Evolutionary conservation across 2,329 filamentous ascomycete genomes (phyloP), one percentile per base, ranked within the genome.

Genomic region (Sarocladium strictum): DNA sequence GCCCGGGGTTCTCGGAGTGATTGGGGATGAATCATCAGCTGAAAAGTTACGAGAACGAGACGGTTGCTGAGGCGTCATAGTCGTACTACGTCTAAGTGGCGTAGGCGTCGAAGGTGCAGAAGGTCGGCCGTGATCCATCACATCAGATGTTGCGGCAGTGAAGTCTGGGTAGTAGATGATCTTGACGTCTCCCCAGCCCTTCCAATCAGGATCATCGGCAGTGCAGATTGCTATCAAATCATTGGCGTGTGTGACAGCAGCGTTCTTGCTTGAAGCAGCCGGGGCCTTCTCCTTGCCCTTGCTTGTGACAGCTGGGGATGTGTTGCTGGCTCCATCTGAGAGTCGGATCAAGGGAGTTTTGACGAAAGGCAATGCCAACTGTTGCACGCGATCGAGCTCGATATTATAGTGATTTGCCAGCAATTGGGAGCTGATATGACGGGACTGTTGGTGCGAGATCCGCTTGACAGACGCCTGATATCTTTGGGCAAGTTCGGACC

Each of bases 401-500:
- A 88, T 86, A 62, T 87, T 85, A 70, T 88, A 99, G 70, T 99
- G 94, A 58, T 91, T 92, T 23, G 85, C 82, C 52, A 97, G 76
- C 50, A 97, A 74, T 27, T 85, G 84, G 38, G 83, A 81, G 65
- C 89, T 88, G 43, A 92, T 78, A 61, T 85, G 78, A 49, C 82
- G 81, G 24, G 78, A 80, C 29, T 38, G 32, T 14, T 84, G 77
- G 56, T 81, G 82, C n/a, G 79, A 76, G 53, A 87, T 77, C 24
- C 90, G 85, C 70, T 92, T 90, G 58, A 94, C 86, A 17, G 91
- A 91, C 10, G 89, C 90, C 69, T 96, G 88, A 62, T 97, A 99
- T 62, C 94, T 84, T 71, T 97, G 90, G 12, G 94, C 93, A 58
- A 99, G 78, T 67, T 93, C 89, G 38, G 93, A 85, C 27, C 86